Percentiles rank a stretch among this genome's conserved stretches.
Conservation (phyloP, 2,329 filamentous ascomycete genomes). For the Colletotrichum endophyticum region DNA sequence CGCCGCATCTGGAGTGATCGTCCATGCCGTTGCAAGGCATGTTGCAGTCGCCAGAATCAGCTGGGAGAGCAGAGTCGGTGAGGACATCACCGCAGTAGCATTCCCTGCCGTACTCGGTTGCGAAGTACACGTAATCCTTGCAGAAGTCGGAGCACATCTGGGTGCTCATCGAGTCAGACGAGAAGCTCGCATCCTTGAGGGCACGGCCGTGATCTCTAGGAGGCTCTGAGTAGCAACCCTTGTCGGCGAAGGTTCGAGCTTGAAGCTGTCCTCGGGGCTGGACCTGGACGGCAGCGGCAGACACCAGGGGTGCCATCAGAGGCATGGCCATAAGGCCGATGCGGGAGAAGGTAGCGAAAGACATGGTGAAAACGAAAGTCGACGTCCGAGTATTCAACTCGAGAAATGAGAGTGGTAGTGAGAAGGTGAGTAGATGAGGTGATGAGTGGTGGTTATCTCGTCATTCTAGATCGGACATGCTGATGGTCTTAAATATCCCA, state of each 20-base stretch:
- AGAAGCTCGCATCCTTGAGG: slow-evolving; percentile 26
- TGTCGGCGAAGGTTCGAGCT: neutral
- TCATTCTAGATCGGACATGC: neutral
- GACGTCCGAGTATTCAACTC: neutral
- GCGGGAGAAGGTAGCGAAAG: neutral
- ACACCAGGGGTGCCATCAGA: neutral
- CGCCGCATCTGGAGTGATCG: slow-evolving; percentile 38
- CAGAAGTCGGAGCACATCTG: slow-evolving; percentile 36
- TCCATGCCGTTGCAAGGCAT: slow-evolving; percentile 38
- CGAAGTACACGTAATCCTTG: slow-evolving; percentile 40
- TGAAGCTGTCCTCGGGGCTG: neutral
- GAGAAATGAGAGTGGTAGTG: neutral
- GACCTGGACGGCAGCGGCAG: neutral
- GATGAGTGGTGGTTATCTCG: neutral
- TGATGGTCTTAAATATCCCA: neutral
- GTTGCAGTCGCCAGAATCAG: slow-evolving; percentile 32
- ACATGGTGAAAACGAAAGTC: neutral
- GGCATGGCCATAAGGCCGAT: neutral
- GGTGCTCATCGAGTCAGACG: slow-evolving; percentile 34
- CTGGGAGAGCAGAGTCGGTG: slow-evolving; percentile 28
- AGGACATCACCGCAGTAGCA: slow-evolving; percentile 40
- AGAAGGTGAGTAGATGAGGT: neutral
- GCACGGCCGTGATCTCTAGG: slow-evolving; percentile 26
- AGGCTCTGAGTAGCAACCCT: neutral
- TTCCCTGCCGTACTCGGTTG: slow-evolving; percentile 41